Percentiles rank a stretch among this genome's conserved stretches.
Conservation (phyloP, 2,329 filamentous ascomycete genomes). For the Diplodia seriata region DNA sequence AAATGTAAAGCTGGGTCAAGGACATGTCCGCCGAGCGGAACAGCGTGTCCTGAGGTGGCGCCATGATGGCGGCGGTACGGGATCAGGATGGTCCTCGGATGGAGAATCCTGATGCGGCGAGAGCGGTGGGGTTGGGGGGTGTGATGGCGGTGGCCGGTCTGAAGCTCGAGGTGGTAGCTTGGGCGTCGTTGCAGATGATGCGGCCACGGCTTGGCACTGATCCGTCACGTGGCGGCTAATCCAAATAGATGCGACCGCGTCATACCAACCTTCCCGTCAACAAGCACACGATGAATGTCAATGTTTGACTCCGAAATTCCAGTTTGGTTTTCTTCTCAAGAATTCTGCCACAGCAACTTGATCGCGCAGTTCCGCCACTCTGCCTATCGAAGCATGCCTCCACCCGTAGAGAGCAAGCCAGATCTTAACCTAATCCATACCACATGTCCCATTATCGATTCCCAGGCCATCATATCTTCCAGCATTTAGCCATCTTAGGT, state of each 20-base stretch:
- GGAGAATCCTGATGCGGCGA: slow-evolving; percentile 22
- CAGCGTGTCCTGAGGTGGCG: slow-evolving; percentile 79
- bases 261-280: neutral
- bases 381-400: neutral
- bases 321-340: neutral
- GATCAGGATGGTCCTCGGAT: slow-evolving; percentile 13
- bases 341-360: neutral
- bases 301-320: neutral
- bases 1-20: slow-evolving; percentile 99
- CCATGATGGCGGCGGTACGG: slow-evolving; percentile 57
- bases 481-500: slow-evolving; percentile 10
- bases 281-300: neutral
- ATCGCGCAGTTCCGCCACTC: neutral
- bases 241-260: neutral
- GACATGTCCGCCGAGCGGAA: slow-evolving; percentile 99
- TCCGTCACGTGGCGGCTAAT: slow-evolving; percentile 7
- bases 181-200: slow-evolving; percentile 29
- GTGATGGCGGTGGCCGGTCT: slow-evolving; percentile 17
- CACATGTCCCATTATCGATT: slow-evolving; percentile 14
- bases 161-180: slow-evolving; percentile 26
- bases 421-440: neutral
- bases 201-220: slow-evolving; percentile 4
- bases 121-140: neutral
- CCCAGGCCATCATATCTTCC: neutral
- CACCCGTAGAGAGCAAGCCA: neutral